Evolutionary conservation across 208 protist genomes (phyloP).

Genomic region (Leishmania amazonensis): DNA sequence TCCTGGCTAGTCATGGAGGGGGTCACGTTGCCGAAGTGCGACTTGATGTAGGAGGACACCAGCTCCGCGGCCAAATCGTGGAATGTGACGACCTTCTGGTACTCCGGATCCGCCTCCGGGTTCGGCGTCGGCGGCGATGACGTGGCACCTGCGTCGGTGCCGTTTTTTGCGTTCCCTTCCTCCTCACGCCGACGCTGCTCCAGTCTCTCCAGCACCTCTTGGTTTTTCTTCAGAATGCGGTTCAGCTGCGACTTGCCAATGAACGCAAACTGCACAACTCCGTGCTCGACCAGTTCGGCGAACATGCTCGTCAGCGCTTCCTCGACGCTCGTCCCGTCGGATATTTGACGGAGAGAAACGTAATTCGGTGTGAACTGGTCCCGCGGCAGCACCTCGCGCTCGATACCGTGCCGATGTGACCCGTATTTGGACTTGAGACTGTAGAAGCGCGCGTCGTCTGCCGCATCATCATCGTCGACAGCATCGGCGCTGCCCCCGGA

Average conservation of each 20-base stretch:
- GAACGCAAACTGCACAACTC: conserved; percentile 25
- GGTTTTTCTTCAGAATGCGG: conserved; percentile 10
- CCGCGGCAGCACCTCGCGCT: conserved; percentile 22
- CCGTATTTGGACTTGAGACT: conserved; percentile 22
- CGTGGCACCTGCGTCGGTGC: neutral
- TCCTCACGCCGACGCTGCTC: conserved; percentile 1
- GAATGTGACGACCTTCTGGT: conserved; percentile 25
- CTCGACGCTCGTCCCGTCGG: conserved; percentile 17
- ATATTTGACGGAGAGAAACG: conserved; percentile 16
- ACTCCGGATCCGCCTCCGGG: conserved; percentile 20
- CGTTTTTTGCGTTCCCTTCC: neutral
- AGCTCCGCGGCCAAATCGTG: conserved; percentile 22
- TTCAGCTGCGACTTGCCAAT: conserved; percentile 16
- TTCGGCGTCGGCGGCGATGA: neutral
- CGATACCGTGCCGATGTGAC: conserved; percentile 6
- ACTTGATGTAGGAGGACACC: conserved; percentile 14
- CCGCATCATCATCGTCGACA: neutral
- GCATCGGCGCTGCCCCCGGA: neutral
- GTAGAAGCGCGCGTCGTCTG: conserved; percentile 16
- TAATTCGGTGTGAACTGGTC: conserved; percentile 19
- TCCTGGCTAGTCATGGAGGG: neutral
- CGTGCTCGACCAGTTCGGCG: conserved; percentile 13
- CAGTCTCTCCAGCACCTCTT: conserved; percentile 5
- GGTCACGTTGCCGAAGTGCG: conserved; percentile 12
- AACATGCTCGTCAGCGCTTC: conserved; percentile 23